Percentiles rank a stretch among this genome's conserved stretches.
These are phyloP conservation scores for Achaetomium macrosporum DNA, from an alignment of 2,329 filamentous ascomycete genomes.

Conservation along the genomic window DNA sequence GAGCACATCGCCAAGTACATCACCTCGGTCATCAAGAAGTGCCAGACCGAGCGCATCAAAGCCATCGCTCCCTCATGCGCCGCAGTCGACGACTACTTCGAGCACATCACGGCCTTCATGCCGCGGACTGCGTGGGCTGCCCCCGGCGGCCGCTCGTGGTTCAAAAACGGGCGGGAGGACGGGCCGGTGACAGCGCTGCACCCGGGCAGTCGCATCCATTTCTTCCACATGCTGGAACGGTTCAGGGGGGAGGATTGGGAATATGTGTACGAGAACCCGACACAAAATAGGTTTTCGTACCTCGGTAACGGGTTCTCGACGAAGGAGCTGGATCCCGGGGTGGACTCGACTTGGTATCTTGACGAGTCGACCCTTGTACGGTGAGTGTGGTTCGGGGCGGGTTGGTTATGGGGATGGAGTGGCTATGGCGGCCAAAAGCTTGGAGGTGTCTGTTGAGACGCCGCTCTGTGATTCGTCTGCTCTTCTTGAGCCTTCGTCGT, in stretches of 20 bases:
- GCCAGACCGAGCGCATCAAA: conserved; percentile 45
- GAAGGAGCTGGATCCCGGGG: conserved; percentile 36
- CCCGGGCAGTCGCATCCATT: conserved; percentile 46
- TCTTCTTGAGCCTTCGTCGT: too few relatives aligned
- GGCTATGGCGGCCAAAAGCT: background rate
- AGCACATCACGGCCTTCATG: conserved; percentile 46
- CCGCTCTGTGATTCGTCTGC: too few relatives aligned
- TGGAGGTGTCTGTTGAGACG: background rate
- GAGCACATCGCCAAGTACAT: conserved; percentile 50
- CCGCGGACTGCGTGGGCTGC: conserved; percentile 47
- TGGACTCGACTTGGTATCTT: conserved; percentile 41
- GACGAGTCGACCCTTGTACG: conserved; percentile 19
- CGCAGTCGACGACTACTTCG: conserved; percentile 46
- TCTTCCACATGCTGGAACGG: conserved; percentile 47
- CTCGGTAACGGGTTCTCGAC: conserved; percentile 49
- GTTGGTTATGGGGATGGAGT: background rate
- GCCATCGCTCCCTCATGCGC: conserved; percentile 40
- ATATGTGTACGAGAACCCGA: conserved; percentile 37
- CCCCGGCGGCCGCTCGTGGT: conserved; percentile 44
- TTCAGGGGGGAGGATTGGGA: conserved; percentile 50
- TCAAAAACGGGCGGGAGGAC: conserved; percentile 39
- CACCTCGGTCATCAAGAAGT: conserved; percentile 42
- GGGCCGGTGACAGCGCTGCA: conserved; percentile 46
- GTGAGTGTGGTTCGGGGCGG: background rate
- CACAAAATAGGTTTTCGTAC: conserved; percentile 44